Conservation (phyloP, 177 flowering plant genomes). For the Vitis hybrid region DNA sequence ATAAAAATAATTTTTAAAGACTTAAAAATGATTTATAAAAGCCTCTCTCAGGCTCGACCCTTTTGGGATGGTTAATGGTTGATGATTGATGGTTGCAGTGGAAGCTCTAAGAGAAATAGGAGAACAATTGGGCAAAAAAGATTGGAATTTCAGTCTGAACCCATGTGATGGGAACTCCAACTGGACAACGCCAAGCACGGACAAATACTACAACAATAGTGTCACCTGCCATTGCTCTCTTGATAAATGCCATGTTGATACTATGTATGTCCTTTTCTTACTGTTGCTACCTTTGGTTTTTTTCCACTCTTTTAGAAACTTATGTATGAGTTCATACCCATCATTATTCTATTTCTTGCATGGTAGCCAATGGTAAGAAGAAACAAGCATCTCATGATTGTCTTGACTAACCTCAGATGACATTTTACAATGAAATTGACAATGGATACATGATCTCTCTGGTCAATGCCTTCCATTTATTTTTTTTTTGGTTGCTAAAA, state of each 20-base stretch:
- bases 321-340: too few species aligned
- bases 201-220: neutral
- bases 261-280: conserved; percentile 10
- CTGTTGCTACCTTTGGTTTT: neutral
- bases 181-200: conserved; percentile 2
- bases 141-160: conserved; percentile 19
- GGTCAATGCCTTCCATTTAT: too few species aligned
- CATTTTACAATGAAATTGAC: too few species aligned
- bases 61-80: neutral
- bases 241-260: conserved; percentile 11
- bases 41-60: too few species aligned
- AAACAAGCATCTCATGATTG: too few species aligned
- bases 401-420: too few species aligned
- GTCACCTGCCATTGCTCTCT: conserved; percentile 10
- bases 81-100: conserved; percentile 2
- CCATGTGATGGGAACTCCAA: conserved; percentile 13
- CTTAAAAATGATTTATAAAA: too few species aligned
- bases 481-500: too few species aligned
- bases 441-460: too few species aligned
- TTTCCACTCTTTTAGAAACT: neutral
- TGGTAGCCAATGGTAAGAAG: too few species aligned
- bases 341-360: neutral
- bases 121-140: conserved; percentile 15
- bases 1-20: too few species aligned
- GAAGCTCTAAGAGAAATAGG: conserved; percentile 20